These are phyloP conservation scores for Pseudogymnoascus sp. DNA, from an alignment of 2,329 filamentous ascomycete species.

Conservation along the genomic window DNA sequence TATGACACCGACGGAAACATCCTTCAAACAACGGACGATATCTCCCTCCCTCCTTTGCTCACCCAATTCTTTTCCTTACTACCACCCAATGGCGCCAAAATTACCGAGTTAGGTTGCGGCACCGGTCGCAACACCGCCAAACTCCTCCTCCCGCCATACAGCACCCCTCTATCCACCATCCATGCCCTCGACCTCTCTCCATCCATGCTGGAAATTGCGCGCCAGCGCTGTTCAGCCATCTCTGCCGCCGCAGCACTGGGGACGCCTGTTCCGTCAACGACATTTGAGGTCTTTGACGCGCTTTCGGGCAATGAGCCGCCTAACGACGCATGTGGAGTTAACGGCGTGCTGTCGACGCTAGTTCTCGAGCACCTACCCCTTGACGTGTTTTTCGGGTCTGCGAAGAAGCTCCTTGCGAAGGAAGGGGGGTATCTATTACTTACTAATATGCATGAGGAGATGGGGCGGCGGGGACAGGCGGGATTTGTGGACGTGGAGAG, in stretches of 20 bases:
- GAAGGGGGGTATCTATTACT: constrained; percentile 44
- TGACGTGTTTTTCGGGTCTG: constrained; percentile 39
- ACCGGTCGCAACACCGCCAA: constrained; percentile 55
- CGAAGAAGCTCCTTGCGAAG: constrained; percentile 35
- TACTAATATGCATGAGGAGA: constrained; percentile 63
- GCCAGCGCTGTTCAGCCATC: constrained; percentile 14
- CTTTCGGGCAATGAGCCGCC: constrained; percentile 21
- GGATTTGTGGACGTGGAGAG: constrained; percentile 49
- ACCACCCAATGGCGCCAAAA: constrained; percentile 31
- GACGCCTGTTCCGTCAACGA: neutral
- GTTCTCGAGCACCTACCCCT: constrained; percentile 57
- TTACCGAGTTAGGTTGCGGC: constrained; percentile 56
- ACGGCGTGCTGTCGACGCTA: constrained; percentile 50
- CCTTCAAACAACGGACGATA: constrained; percentile 54
- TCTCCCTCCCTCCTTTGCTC: constrained; percentile 44
- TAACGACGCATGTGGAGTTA: constrained; percentile 15
- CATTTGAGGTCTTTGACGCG: constrained; percentile 22
- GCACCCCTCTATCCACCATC: constrained; percentile 19
- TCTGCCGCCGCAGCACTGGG: neutral
- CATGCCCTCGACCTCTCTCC: constrained; percentile 44
- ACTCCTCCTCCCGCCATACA: constrained; percentile 28
- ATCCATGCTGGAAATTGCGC: constrained; percentile 50
- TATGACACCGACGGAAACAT: constrained; percentile 62
- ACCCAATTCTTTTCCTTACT: constrained; percentile 37
- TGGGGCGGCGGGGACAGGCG: constrained; percentile 51